These are phyloP conservation scores for Saccharomycopsis sp. DNA, from an alignment of 805 yeast species.

Conservation along the genomic window DNA sequence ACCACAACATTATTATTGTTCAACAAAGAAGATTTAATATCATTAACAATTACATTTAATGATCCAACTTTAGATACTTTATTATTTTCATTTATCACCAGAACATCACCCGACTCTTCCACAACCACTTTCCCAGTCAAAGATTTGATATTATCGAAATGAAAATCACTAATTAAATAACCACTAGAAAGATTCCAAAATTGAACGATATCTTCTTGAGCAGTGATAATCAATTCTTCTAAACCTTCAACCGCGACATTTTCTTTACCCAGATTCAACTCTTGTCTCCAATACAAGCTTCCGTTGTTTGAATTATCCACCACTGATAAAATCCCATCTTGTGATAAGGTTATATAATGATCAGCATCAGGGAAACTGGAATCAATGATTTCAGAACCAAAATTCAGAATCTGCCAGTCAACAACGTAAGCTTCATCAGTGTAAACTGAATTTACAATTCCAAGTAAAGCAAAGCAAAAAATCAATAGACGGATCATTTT, in stretches of 20 bases:
- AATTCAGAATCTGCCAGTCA: constrained; percentile 34
- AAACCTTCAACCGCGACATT: neutral
- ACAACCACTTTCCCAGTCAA: constrained; percentile 1
- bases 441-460: no score
- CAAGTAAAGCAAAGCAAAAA: no score
- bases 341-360: constrained; percentile 23
- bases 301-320: constrained; percentile 22
- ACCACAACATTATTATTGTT: constrained; percentile 7
- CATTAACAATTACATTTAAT: neutral
- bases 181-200: constrained; percentile 8
- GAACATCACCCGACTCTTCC: neutral
- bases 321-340: constrained; percentile 22
- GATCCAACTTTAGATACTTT: neutral
- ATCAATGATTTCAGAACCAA: constrained; percentile 23
- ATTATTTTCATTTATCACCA: neutral
- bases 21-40: constrained; percentile 1
- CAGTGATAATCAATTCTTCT: neutral
- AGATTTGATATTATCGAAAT: neutral
- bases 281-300: constrained; percentile 24
- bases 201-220: constrained; percentile 1
- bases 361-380: constrained; percentile 8
- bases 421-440: constrained; percentile 33
- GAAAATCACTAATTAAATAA: constrained; percentile 1
- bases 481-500: no score
- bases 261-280: constrained; percentile 14